Base-by-base conservation (phyloP, 352 stramenopile genomes). In the Pythium scleroteichum region DNA sequence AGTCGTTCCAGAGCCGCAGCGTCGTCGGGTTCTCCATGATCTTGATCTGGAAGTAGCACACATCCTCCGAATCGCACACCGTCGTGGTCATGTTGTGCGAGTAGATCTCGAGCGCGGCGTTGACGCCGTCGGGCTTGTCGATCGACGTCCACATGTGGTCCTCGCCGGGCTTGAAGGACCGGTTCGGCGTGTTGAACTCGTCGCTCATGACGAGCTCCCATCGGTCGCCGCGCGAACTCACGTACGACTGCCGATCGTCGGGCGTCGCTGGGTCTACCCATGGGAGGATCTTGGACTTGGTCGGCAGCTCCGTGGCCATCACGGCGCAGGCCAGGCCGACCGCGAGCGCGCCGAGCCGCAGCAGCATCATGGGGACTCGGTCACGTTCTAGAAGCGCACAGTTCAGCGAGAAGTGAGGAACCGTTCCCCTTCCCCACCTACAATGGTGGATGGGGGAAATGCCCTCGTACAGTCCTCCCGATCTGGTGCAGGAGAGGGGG, bases 81-180 rank as follows among this genome's bases (percentile, higher is more conserved):
- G 80, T 91, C 13, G 69, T 62, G 1, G 79, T 86, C 76, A 90
- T 93, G 53, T 90, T 88, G 50, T 84, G 79, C 44, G 71, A 75
- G 63, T 91, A 91, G 29, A 85, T 59, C 48, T 91, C 79, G 9
- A 93, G 62, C 19, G 83, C 83, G 38, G 67, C 71, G 62, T 93
- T 91, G 27, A 90, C 80, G 16, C 81, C 82, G 53, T 93, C 83
- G 2, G 83, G 75, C 35, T 85, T 87, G 17, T 91, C 62, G 40
- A 92, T 59, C 24, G 79, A 89, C 32, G 92, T 98, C 96, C 96
- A 99, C 35, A 94, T 71, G 42, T 97, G 92, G 76, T 99, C 96
- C 16, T 86, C 64, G n/a, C 96, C 95, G 42, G 98, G 85, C 42
- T 84, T 52, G 71, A 98, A 98, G 9, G 60, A 86, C 6, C 23